Evolutionary conservation across 129 eudicot species (phyloP).

Genomic region (Glebionis coronaria): DNA sequence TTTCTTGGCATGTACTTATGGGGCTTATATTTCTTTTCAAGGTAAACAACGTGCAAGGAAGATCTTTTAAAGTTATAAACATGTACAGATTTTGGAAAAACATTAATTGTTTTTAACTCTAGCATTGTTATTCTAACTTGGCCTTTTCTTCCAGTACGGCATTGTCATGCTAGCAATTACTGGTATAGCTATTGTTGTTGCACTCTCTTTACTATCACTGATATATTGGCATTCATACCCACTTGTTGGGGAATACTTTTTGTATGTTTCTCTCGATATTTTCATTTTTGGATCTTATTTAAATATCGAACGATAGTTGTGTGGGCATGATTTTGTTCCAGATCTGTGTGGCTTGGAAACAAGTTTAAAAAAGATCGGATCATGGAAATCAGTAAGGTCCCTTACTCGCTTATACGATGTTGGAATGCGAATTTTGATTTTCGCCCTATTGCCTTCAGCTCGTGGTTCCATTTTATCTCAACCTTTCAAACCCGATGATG

Average conservation of each 20-base stretch:
- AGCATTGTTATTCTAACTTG: background rate
- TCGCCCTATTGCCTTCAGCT: constrained; percentile 74
- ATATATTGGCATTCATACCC: constrained; percentile 88
- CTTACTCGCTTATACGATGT: constrained; percentile 88
- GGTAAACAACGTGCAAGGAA: constrained; percentile 32
- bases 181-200: constrained; percentile 77
- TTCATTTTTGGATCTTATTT: background rate
- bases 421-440: constrained; percentile 89
- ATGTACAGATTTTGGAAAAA: too few species aligned
- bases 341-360: constrained; percentile 97
- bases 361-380: constrained; percentile 66
- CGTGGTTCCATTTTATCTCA: constrained; percentile 95
- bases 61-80: background rate
- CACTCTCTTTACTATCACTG: constrained; percentile 43
- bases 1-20: constrained; percentile 84
- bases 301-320: background rate
- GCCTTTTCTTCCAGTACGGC: constrained; percentile 10
- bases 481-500: constrained; percentile 96
- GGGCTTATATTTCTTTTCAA: constrained; percentile 70
- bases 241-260: constrained; percentile 97
- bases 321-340: constrained; percentile 19
- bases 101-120: background rate
- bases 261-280: constrained; percentile 38
- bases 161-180: constrained; percentile 82
- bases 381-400: constrained; percentile 90